These are phyloP conservation scores for Beauveria bassiana DNA, from an alignment of 2,329 filamentous ascomycete species.

Conservation along the genomic window DNA sequence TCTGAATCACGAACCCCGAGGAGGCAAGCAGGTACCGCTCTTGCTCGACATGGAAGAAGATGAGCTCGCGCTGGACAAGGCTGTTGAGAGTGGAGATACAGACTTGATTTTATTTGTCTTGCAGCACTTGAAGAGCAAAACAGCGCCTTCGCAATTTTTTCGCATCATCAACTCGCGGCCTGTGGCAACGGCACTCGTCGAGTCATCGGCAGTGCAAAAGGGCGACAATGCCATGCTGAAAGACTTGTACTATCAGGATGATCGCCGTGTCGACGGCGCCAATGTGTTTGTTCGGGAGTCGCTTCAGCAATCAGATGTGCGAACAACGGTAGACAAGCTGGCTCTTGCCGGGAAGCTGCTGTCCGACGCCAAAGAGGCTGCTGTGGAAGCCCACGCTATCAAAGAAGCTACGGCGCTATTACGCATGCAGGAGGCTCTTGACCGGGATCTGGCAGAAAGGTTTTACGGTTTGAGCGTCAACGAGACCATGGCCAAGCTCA, in stretches of 20 bases:
- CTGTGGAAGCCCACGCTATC: constrained; percentile 65
- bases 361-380: constrained; percentile 71
- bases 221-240: constrained; percentile 77
- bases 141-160: constrained; percentile 88
- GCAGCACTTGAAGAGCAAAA: constrained; percentile 78
- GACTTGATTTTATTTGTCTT: constrained; percentile 89
- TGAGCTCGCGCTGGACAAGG: constrained; percentile 89
- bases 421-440: constrained; percentile 78
- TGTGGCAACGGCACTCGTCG: constrained; percentile 80
- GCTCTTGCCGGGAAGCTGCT: constrained; percentile 79
- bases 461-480: constrained; percentile 84
- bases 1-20: constrained; percentile 86
- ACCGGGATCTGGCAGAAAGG: constrained; percentile 69
- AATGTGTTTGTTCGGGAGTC: constrained; percentile 83
- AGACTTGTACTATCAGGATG: constrained; percentile 95
- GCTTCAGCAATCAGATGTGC: constrained; percentile 60
- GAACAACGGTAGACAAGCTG: constrained; percentile 74
- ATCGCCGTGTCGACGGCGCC: constrained; percentile 79
- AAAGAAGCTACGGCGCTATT: constrained; percentile 75
- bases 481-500: constrained; percentile 84
- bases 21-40: constrained; percentile 91
- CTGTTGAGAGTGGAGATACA: constrained; percentile 89
- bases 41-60: constrained; percentile 94
- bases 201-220: constrained; percentile 65
- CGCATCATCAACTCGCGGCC: constrained; percentile 80